A percentile compares a stretch with the other conserved stretches of the same genome.
phyloP scores from a whole-genome alignment of 164 flowering plant species.

The Aristolochia fimbriata region DNA sequence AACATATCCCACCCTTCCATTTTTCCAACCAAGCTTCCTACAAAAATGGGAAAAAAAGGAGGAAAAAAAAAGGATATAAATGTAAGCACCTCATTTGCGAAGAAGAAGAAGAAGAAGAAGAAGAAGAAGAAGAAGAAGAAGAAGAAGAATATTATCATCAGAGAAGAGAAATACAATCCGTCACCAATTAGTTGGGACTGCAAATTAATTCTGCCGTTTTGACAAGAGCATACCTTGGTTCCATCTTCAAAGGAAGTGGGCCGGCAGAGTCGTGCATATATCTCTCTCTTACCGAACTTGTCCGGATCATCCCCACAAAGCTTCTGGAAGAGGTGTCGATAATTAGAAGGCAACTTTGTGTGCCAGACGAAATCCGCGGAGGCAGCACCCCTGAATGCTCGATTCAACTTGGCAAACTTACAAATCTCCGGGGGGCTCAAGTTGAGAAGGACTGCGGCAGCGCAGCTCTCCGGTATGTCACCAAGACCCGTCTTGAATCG shows the following conservation, averaged over 20 bases:
- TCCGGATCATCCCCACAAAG: constrained; percentile 25
- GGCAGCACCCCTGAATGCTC: constrained; percentile 70
- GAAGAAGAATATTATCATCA: background rate
- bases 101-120: background rate
- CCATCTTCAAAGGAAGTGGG: constrained; percentile 42
- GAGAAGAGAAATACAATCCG: background rate
- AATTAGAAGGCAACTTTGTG: constrained; percentile 67
- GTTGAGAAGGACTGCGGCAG: constrained; percentile 42
- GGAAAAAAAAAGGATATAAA: background rate
- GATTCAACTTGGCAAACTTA: constrained; percentile 46
- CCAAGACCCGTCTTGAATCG: constrained; percentile 35
- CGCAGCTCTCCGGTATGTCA: constrained; percentile 83
- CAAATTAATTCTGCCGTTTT: background rate
- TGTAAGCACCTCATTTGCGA: background rate
- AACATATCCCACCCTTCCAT: constrained; percentile 49
- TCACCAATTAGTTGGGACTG: no score
- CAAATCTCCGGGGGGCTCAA: constrained; percentile 71
- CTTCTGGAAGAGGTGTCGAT: constrained; percentile 25
- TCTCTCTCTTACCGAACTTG: constrained; percentile 38
- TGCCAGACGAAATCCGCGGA: constrained; percentile 92
- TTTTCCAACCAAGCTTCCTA: constrained; percentile 85
- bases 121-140: background rate
- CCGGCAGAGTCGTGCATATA: constrained; percentile 46
- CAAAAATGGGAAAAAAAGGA: constrained; percentile 10
- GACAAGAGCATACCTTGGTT: constrained; percentile 41